Base-by-base conservation (phyloP, 176 grass and related monocot genomes). In the Panicum miliaceum region DNA sequence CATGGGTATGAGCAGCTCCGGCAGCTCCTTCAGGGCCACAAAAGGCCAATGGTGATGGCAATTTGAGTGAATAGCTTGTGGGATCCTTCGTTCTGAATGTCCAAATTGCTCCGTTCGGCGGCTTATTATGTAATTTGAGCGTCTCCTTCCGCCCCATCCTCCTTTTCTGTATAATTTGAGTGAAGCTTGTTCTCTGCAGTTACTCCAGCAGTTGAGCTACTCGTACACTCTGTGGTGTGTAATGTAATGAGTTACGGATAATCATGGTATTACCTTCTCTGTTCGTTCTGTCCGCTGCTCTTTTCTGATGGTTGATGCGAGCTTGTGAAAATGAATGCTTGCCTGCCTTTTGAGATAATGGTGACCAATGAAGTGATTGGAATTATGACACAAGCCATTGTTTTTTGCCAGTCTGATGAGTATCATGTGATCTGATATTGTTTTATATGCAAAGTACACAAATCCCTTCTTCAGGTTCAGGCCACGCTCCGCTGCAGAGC, bases 1-100 rank as follows among this genome's bases (percentile, higher is more conserved):
- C 73, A 94, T 18, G 93, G 91, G 16, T 98, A 98, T 61, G 76
- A 78, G 67, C 85, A 94, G 37, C 93, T 98, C 51, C 46, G 93
- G 87, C 89, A 94, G 70, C 65, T 90, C 50, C 77, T 98, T 11
- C 93, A 89, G 79, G 93, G 78, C 18, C 91, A 95, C 64, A 94
- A 76, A 85, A 90, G 91, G 86, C 86, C 75, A 4, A 14, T 88
- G 67, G 88, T 96, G 51, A 83, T 86, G 91, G 85, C 76, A 23
- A 78, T 71, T 8, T 89, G 77, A 86, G 70, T 32, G 29, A 79
- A 32, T 68, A 34, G 38, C 48, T 25, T 12, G 74, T 26, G 47
- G 43, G 65, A 80, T 72, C 45, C 46, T 71, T 75, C 18, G 81
- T 43, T n/a, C 45, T 23, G 27, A 46, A 88, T 65, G 29, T 77